Evolutionary conservation across 1,284 basidiomycete species (phyloP).

Genomic region (Agroathelia rolfsii): DNA sequence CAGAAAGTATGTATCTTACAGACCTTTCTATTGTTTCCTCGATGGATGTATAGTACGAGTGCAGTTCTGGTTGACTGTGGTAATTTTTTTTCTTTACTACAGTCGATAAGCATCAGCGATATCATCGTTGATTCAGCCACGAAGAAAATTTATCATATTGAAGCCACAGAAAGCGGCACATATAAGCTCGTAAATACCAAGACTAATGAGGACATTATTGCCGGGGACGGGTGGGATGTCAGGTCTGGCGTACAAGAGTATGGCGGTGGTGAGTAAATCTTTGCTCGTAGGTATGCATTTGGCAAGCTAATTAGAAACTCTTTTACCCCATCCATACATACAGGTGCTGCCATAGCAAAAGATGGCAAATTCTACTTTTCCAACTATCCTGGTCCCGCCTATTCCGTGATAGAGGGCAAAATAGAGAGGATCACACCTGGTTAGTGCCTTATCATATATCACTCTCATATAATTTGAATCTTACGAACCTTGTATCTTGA

Average conservation of each 20-base stretch:
- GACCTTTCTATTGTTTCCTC: constrained; percentile 6
- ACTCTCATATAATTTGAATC: neutral
- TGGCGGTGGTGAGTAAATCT: too few relatives aligned
- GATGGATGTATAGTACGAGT: too few relatives aligned
- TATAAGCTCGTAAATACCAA: constrained; percentile 43
- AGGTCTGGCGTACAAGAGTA: constrained; percentile 29
- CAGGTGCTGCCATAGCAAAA: constrained; percentile 22
- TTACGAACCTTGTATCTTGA: too few relatives aligned
- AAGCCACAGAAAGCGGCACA: constrained; percentile 54
- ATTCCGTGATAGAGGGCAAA: constrained; percentile 15
- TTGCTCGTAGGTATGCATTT: too few relatives aligned
- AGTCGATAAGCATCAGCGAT: constrained; percentile 36
- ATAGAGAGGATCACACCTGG: constrained; percentile 19
- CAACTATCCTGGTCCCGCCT: constrained; percentile 27
- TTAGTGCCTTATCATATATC: constrained; percentile 10
- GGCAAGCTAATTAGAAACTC: too few relatives aligned
- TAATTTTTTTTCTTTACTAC: constrained; percentile 7
- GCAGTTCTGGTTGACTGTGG: constrained; percentile 7
- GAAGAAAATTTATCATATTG: constrained; percentile 47
- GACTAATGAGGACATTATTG: constrained; percentile 22
- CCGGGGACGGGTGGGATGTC: constrained; percentile 24
- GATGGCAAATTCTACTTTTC: constrained; percentile 27
- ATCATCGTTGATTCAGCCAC: constrained; percentile 46
- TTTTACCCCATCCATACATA: too few relatives aligned
- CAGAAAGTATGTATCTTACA: constrained; percentile 31